A percentile compares a stretch with the other conserved stretches of the same genome.
Evolutionary conservation across 1,284 basidiomycete genomes (phyloP).

Genomic region (Coniferiporia sulphurascens): DNA sequence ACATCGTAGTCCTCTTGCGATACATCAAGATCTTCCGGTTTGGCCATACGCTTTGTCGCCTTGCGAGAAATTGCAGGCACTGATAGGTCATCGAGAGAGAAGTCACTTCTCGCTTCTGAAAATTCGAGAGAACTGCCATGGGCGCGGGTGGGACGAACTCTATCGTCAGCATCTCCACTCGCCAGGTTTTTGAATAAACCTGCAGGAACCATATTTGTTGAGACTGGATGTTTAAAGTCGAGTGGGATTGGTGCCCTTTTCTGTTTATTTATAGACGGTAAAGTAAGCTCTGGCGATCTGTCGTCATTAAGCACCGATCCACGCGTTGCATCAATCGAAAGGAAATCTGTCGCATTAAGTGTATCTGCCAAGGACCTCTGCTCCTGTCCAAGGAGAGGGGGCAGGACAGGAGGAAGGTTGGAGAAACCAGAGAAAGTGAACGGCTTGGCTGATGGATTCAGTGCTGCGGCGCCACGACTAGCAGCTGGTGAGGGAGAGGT

Average conservation of each 20-base stretch:
- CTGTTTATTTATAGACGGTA: constrained; percentile 11
- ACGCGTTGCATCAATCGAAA: constrained; percentile 13
- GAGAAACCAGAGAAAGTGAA: constrained; percentile 62
- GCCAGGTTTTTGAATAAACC: constrained; percentile 77
- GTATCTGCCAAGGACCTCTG: constrained; percentile 6
- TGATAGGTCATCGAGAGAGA: constrained; percentile 70
- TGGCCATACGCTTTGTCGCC: constrained; percentile 33
- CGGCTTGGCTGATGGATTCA: constrained; percentile 46
- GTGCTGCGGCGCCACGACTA: constrained; percentile 24
- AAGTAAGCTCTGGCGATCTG: constrained; percentile 16
- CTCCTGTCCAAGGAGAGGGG: constrained; percentile 16
- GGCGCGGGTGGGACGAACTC: constrained; percentile 63
- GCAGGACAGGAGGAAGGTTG: constrained; percentile 17
- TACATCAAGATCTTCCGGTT: constrained; percentile 13
- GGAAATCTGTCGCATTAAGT: constrained; percentile 8
- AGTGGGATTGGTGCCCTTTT: constrained; percentile 74
- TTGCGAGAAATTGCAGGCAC: constrained; percentile 63
- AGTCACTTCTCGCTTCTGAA: constrained; percentile 56
- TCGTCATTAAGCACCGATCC: constrained; percentile 14
- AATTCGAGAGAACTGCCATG: constrained; percentile 61
- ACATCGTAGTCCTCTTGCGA: constrained; percentile 5
- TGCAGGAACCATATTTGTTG: constrained; percentile 73
- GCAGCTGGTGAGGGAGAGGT: constrained; percentile 31
- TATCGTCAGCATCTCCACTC: constrained; percentile 48
- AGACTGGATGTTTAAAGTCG: constrained; percentile 72